Evolutionary conservation across 768 basidiomycete species (phyloP), one percentile per base, ranked within the genome.

Genomic region (Phanerochaete carnosa): DNA sequence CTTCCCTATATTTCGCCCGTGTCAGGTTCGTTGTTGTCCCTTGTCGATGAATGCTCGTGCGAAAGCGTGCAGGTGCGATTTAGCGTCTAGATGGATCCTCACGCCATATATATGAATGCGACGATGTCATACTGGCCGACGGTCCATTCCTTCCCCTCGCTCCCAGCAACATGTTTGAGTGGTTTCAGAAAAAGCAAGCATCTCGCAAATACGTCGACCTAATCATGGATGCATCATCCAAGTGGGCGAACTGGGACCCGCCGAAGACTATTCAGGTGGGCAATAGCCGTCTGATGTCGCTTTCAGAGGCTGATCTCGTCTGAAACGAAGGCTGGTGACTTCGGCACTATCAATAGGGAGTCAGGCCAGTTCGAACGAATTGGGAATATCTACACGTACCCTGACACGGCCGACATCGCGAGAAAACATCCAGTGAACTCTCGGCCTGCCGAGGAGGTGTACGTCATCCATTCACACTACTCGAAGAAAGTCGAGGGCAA

Each of bases 181-280:
- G 11, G 25, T 51, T 51, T 22, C 15, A 13, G n/a, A 26, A 19
- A 13, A 51, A 51, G 22, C 32, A 33, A 5, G 54, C 54, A 2
- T 55, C 54, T 11, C 54, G 54, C 30, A 55, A 55, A 23, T 55
- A 55, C 29, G 25, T 55, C 54, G 54, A 55, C 39, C 16, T 55
- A 11, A 37, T 55, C 39, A 37, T 16, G 9, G 54, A 55, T 9
- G 35, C 54, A 1, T 55, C 32, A 2, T 39, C 32, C 35, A 55
- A 55, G n/a, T 55, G 9, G 32, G 54, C 54, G 2, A 55, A 55
- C 16, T 55, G 54, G 54, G 32, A 37, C 26, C 51, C 51, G n/a
- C 6, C 51, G 2, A 30, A 30, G 13, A 25, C 28, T 4, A 16
- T 53, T 8, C 19, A 29, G 51, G 51, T 29, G 2, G 3, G 25